Evolutionary conservation across 805 yeast genomes (phyloP).

Genomic region (Yarrowia alimentaria): DNA sequence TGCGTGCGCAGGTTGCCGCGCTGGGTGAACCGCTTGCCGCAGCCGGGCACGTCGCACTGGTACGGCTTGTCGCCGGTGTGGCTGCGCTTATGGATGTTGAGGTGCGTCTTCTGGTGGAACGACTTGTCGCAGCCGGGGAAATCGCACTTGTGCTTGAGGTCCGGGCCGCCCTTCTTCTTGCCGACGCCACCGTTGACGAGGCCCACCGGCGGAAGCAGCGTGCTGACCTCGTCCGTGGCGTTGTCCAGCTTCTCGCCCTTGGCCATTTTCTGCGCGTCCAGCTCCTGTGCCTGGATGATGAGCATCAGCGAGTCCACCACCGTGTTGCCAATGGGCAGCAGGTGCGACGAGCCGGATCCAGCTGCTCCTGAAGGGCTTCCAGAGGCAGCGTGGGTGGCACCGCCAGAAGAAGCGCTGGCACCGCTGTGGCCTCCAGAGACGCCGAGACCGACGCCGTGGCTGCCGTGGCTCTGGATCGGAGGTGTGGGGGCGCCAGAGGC

Average conservation of each 20-base stretch:
- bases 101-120: conserved; percentile 86
- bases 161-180: conserved; percentile 47
- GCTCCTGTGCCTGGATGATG: conserved; percentile 82
- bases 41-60: conserved; percentile 59
- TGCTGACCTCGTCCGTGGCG: conserved; percentile 41
- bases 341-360: conserved; percentile 2
- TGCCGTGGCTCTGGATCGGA: too few species aligned
- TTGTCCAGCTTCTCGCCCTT: conserved; percentile 54
- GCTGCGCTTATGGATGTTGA: conserved; percentile 83
- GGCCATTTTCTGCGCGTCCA: conserved; percentile 56
- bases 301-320: conserved; percentile 90
- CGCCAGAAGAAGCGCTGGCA: too few species aligned
- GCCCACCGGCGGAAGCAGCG: conserved; percentile 55
- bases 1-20: conserved; percentile 89
- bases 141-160: conserved; percentile 37
- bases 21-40: conserved; percentile 82
- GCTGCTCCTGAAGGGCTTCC: too few species aligned
- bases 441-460: too few species aligned
- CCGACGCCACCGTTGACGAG: conserved; percentile 80
- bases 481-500: too few species aligned
- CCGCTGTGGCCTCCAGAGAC: too few species aligned
- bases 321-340: conserved; percentile 63
- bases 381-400: too few species aligned
- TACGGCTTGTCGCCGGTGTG: conserved; percentile 87
- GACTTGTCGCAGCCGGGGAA: conserved; percentile 62